phyloP scores from a whole-genome alignment of 345 rosid genomes.

The Boechera retrofracta region DNA sequence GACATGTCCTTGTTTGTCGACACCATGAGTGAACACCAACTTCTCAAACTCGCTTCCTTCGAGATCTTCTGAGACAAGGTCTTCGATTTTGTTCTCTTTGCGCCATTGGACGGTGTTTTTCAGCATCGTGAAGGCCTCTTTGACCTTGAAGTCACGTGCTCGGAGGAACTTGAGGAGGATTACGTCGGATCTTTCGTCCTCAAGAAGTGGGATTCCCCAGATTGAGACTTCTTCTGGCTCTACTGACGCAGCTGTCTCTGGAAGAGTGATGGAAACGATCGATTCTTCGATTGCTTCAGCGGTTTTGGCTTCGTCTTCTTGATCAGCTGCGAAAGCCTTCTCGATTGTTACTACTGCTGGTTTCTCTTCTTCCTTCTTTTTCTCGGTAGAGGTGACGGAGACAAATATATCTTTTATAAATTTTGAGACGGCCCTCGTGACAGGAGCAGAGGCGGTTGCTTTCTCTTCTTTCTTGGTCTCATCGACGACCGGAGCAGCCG shows the following conservation, averaged over 20 bases:
- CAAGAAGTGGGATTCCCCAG: conserved; percentile 48
- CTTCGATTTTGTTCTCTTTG: conserved; percentile 64
- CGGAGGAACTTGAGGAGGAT: conserved; percentile 50
- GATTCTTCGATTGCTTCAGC: conserved; percentile 46
- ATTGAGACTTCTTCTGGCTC: conserved; percentile 50
- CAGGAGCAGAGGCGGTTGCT: not conserved
- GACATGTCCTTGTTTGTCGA: conserved; percentile 81
- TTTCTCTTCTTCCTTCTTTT: conserved; percentile 40
- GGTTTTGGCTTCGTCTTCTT: conserved; percentile 43
- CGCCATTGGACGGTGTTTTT: conserved; percentile 50
- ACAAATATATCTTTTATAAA: not conserved
- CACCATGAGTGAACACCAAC: conserved; percentile 79
- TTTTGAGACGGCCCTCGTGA: not conserved
- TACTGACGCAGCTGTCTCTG: conserved; percentile 37
- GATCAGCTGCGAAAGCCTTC: conserved; percentile 47
- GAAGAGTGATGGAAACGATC: conserved; percentile 38
- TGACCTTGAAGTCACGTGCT: conserved; percentile 50
- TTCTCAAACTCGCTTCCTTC: conserved; percentile 79
- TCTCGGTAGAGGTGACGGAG: not conserved
- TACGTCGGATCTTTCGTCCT: conserved; percentile 48
- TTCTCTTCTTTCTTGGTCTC: conserved; percentile 22
- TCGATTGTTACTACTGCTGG: conserved; percentile 39
- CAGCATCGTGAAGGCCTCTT: conserved; percentile 48
- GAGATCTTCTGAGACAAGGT: conserved; percentile 61
- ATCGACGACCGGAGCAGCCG: conserved; percentile 5